Base-by-base conservation (phyloP, 1,284 basidiomycete genomes). In the Ceratobasidium sp. region DNA sequence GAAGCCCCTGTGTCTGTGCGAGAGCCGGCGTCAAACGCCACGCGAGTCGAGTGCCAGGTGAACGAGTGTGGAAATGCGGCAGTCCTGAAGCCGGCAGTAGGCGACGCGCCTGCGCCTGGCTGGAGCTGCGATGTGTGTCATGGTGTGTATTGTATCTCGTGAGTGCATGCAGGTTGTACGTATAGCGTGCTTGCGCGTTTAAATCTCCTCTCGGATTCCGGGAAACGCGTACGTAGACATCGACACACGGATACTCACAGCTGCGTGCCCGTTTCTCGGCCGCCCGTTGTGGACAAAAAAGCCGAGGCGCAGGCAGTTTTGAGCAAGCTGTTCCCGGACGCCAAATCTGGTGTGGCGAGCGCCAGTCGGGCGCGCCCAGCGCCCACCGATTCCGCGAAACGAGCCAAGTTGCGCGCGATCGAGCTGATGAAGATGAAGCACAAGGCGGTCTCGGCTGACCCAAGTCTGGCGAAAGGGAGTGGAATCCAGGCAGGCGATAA, bases 391-490 rank as follows among this genome's bases (percentile, higher is more conserved):
- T 86, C 89, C 7, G 86, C 84, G 78, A 91, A 90, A 80, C 81
- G 87, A 17, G 88, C 86, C 0, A 88, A 89, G 79, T 82, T 86
- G 67, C 85, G 86, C 69, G 89, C 89, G 80, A 82, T 93, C 13
- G 87, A 90, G 80, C 80, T 90, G 8, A 92, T 94, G 87, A 92
- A 90, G 81, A 88, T 94, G 87, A 89, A 90, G 67, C 92, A 92
- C 81, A 86, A 85, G 65, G 93, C 93, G 13, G 80, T 84, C 51
- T 88, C 92, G 6, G 89, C 85, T 3, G 90, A 94, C 80, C 85
- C 87, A 86, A 80, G 89, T 90, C 80, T 37, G 56, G 77, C 73
- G 87, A 84, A 68, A 74, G 2, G 83, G 85, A 20, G 82, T 84
- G 26, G 83, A 89, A 23, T 67, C 3, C 84, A 88, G 33, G 79